Evolutionary conservation across 345 rosid genomes (phyloP).

Genomic region (Salix exigua): DNA sequence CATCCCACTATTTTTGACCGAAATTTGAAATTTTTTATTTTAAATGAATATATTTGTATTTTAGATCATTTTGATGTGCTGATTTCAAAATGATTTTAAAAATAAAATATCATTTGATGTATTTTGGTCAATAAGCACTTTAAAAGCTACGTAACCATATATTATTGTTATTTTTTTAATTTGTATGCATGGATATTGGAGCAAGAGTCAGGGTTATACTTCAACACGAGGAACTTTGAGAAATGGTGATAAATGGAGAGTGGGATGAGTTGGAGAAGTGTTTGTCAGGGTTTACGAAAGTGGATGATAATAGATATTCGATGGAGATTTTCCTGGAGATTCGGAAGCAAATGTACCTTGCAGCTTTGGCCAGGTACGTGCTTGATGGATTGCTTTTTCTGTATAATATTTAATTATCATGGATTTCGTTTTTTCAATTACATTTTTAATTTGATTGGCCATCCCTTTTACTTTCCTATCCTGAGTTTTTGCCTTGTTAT

Average conservation of each 20-base stretch:
- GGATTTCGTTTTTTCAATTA: neutral
- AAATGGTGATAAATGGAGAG: conserved; percentile 80
- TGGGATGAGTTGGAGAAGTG: conserved; percentile 90
- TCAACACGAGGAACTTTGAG: conserved; percentile 84
- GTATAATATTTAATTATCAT: too few relatives aligned
- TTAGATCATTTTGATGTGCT: too few relatives aligned
- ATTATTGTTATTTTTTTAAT: too few relatives aligned
- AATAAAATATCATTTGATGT: too few relatives aligned
- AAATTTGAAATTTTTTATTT: too few relatives aligned
- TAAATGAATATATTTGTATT: too few relatives aligned
- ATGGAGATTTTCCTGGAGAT: conserved; percentile 90
- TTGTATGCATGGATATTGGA: conserved; percentile 48
- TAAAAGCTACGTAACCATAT: too few relatives aligned
- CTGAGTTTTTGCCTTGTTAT: neutral
- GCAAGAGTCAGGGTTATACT: conserved; percentile 81
- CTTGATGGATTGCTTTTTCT: neutral
- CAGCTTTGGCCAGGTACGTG: conserved; percentile 77
- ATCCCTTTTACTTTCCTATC: neutral
- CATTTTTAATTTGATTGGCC: neutral
- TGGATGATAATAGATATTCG: conserved; percentile 76
- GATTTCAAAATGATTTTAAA: too few relatives aligned
- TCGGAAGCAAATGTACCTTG: conserved; percentile 86
- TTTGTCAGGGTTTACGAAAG: conserved; percentile 71
- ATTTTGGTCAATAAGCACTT: too few relatives aligned
- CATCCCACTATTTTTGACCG: too few relatives aligned